phyloP scores from a whole-genome alignment of 306 rosid species.

The Alnus rubra region DNA sequence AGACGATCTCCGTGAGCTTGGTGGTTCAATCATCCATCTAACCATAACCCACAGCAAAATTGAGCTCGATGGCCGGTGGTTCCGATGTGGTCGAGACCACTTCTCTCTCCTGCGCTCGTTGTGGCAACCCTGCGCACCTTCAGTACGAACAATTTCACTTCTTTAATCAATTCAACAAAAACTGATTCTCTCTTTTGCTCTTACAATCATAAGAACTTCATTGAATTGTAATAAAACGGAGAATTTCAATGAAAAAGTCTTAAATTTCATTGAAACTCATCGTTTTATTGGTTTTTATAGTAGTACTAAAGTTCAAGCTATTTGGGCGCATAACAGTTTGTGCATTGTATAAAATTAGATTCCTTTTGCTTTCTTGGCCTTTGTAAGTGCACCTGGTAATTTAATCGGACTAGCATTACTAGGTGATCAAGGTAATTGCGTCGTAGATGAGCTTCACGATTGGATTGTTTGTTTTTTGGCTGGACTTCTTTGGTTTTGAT shows the following conservation, averaged over 20 bases:
- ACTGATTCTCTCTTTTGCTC: neutral
- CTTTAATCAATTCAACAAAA: neutral
- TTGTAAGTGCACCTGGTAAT: neutral
- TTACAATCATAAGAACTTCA: neutral
- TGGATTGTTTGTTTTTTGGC: neutral
- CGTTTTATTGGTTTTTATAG: neutral
- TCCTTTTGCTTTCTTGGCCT: neutral
- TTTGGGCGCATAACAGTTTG: neutral
- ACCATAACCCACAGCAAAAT: neutral
- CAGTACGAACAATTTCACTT: slow-evolving; percentile 46
- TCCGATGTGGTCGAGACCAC: slow-evolving; percentile 46
- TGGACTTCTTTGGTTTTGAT: neutral
- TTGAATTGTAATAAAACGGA: neutral
- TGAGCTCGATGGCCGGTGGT: slow-evolving; percentile 55
- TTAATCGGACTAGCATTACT: neutral
- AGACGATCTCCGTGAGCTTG: neutral
- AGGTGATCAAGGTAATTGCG: neutral
- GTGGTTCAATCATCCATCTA: neutral
- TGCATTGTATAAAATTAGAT: too few species aligned
- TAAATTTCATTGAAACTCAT: neutral
- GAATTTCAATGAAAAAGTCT: neutral
- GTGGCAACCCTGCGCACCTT: slow-evolving; percentile 80
- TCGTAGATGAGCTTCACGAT: neutral
- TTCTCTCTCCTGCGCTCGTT: slow-evolving; percentile 59
- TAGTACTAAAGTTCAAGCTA: neutral